These are phyloP conservation scores for Rheum nobile DNA, from an alignment of 148 eudicot genomes.

Conservation along the genomic window DNA sequence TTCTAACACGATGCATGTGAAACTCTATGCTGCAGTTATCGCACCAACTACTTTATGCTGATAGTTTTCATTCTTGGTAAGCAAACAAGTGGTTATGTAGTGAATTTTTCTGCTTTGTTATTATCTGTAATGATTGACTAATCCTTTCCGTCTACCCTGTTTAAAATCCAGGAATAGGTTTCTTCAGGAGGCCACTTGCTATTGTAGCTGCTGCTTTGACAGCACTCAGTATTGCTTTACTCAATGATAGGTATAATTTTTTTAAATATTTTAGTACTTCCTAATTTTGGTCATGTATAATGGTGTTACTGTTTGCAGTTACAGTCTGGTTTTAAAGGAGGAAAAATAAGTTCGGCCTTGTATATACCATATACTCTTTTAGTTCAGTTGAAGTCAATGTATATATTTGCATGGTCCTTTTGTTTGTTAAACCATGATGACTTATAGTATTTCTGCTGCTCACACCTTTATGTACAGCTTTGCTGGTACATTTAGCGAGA, in stretches of 20 bases:
- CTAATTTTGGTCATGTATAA: not conserved
- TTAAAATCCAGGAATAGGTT: slow-evolving; percentile 56
- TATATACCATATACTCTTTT: not conserved
- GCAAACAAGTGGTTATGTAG: slow-evolving; percentile 4
- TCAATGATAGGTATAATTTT: slow-evolving; percentile 92
- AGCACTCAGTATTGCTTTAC: slow-evolving; percentile 66
- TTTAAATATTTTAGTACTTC: not conserved
- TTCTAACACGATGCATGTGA: not conserved
- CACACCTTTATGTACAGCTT: slow-evolving; percentile 42
- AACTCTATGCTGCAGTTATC: slow-evolving; percentile 47
- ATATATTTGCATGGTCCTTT: not conserved
- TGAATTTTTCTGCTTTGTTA: not conserved
- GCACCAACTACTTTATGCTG: slow-evolving; percentile 90
- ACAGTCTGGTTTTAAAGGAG: not conserved
- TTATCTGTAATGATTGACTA: not conserved
- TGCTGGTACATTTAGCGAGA: slow-evolving; percentile 84
- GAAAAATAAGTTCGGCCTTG: not conserved
- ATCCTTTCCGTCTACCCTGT: not conserved
- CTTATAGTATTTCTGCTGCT: not conserved
- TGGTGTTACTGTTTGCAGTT: not conserved
- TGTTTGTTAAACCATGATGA: too few relatives aligned
- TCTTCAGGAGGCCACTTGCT: slow-evolving; percentile 78
- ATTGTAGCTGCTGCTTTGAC: slow-evolving; percentile 79
- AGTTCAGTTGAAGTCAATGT: not conserved
- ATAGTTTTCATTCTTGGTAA: slow-evolving; percentile 74